A percentile compares a stretch with the other conserved stretches of the same genome.
These are phyloP conservation scores for Allantophomopsis cytisporea DNA, from an alignment of 2,329 filamentous ascomycete species.

Conservation along the genomic window DNA sequence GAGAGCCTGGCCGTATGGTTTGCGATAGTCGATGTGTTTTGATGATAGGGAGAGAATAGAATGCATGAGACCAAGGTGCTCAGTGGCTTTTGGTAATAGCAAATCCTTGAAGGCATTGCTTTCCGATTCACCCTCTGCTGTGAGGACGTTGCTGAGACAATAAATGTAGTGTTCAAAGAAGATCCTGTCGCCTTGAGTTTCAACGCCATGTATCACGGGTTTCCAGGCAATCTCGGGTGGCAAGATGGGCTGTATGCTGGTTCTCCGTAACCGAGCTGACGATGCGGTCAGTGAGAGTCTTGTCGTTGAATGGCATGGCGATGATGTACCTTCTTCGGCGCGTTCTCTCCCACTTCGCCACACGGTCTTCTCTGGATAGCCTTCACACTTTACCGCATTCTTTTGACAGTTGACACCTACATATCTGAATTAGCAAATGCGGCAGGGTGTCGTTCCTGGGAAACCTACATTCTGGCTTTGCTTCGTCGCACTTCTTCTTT, in stretches of 20 bases:
- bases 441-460: not conserved
- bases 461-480: conserved; percentile 75
- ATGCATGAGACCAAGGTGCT: conserved; percentile 77
- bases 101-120: conserved; percentile 80
- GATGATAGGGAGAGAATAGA: conserved; percentile 75
- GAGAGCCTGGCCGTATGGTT: conserved; percentile 39
- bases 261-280: conserved; percentile 34
- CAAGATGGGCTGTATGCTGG: conserved; percentile 19
- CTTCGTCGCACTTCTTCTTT: conserved; percentile 98
- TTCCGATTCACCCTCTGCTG: conserved; percentile 59
- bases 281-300: conserved; percentile 13
- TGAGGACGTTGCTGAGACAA: conserved; percentile 68
- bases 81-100: conserved; percentile 66
- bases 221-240: conserved; percentile 39
- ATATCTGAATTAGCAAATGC: conserved; percentile 4
- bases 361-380: conserved; percentile 75
- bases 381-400: conserved; percentile 79
- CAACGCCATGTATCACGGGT: conserved; percentile 66
- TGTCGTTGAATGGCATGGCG: conserved; percentile 10
- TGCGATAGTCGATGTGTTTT: conserved; percentile 54
- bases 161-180: conserved; percentile 77
- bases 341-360: conserved; percentile 80
- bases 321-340: conserved; percentile 44
- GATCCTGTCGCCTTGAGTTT: conserved; percentile 64
- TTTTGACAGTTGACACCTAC: conserved; percentile 78